These are phyloP conservation scores for Ogataea nonfermentans DNA, from an alignment of 805 yeast species.

Conservation along the genomic window DNA sequence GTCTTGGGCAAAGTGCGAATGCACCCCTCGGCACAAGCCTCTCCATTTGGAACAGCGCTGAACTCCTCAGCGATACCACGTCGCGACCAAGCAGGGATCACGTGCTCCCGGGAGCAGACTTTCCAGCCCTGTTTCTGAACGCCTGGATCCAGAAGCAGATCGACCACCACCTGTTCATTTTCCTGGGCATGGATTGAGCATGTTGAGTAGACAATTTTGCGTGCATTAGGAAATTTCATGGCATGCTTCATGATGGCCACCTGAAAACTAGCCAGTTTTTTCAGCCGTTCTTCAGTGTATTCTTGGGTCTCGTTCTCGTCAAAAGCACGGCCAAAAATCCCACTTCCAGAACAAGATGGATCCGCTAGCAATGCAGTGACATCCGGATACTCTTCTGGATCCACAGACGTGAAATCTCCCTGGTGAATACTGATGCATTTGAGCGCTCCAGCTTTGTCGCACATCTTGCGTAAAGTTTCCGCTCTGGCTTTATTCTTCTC, in stretches of 20 bases:
- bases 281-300: slow-evolving; percentile 52
- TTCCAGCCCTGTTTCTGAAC: slow-evolving; percentile 73
- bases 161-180: slow-evolving; percentile 88
- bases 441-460: slow-evolving; percentile 67
- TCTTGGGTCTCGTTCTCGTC: slow-evolving; percentile 54
- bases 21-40: slow-evolving; percentile 76
- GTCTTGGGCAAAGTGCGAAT: slow-evolving; percentile 79
- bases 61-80: slow-evolving; percentile 79
- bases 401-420: slow-evolving; percentile 60
- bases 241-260: slow-evolving; percentile 88
- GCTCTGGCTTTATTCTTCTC: slow-evolving; percentile 81
- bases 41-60: slow-evolving; percentile 44
- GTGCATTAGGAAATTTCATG: slow-evolving; percentile 71
- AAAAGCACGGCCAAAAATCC: slow-evolving; percentile 86
- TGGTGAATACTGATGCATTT: slow-evolving; percentile 42
- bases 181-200: slow-evolving; percentile 94
- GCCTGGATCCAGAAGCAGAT: slow-evolving; percentile 64
- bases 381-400: slow-evolving; percentile 56
- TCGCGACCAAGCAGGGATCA: slow-evolving; percentile 81
- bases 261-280: slow-evolving; percentile 82
- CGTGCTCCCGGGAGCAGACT: slow-evolving; percentile 56
- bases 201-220: slow-evolving; percentile 85
- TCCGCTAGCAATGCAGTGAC: slow-evolving; percentile 86
- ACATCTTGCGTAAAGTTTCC: slow-evolving; percentile 70
- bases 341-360: slow-evolving; percentile 97